These are phyloP conservation scores for Penicillium subrubescens DNA, from an alignment of 495 filamentous ascomycete genomes.

Conservation along the genomic window DNA sequence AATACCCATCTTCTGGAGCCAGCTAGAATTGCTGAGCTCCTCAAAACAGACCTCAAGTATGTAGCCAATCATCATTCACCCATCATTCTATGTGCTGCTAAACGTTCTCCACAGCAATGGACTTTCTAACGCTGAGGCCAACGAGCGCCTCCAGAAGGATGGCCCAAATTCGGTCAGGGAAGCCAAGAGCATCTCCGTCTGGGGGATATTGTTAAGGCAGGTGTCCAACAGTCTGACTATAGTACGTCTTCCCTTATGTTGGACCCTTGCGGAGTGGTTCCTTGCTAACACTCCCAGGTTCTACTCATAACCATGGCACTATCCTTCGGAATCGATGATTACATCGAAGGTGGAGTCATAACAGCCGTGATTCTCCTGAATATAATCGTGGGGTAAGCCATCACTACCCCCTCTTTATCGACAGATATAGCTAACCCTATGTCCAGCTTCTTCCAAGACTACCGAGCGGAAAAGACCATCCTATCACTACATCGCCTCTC, in stretches of 20 bases:
- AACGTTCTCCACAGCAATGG: constrained; percentile 46
- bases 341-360: constrained; percentile 82
- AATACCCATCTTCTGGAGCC: constrained; percentile 36
- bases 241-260: constrained; percentile 30
- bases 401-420: neutral
- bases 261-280: neutral
- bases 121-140: constrained; percentile 56
- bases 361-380: constrained; percentile 81
- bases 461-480: constrained; percentile 84
- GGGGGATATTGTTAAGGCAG: constrained; percentile 60
- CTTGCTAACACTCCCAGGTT: constrained; percentile 51
- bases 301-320: constrained; percentile 82
- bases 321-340: constrained; percentile 77
- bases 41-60: constrained; percentile 37
- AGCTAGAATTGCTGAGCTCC: constrained; percentile 25
- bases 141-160: constrained; percentile 53
- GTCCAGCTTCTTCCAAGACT: constrained; percentile 72
- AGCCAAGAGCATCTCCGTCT: constrained; percentile 54
- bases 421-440: neutral
- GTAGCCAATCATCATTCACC: neutral
- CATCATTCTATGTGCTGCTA: neutral
- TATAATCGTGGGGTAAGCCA: constrained; percentile 62
- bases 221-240: constrained; percentile 68
- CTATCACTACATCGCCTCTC: constrained; percentile 75
- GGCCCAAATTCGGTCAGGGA: constrained; percentile 64